Base-by-base conservation (phyloP, 768 basidiomycete species). In the Suillus brevipes region DNA sequence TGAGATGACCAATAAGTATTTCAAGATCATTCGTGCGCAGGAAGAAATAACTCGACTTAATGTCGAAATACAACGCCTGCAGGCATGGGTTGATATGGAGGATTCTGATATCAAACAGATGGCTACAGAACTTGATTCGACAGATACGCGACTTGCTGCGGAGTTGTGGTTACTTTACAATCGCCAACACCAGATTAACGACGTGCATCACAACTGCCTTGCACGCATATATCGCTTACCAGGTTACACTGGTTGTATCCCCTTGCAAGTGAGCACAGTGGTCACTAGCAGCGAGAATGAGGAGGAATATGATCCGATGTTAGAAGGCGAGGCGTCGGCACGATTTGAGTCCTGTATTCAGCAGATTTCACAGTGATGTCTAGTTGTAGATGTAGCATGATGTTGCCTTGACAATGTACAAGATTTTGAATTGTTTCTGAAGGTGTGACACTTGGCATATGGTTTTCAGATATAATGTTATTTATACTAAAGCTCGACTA, bases 31-130 rank as follows among this genome's bases (percentile, higher is more conserved):
- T 40, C 68, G 62, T 36, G 74, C 75, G 0, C 50, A 62, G 6
- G 73, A 77, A 60, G 76, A 77, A 62, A 67, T 78, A 18, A 31
- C 23, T 1, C 67, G 66, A 5, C 63, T 74, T 18, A 71, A 76
- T 52, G 56, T 78, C 9, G 73, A 78, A 64, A 66, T 73, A 8
- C 43, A 43, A 13, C 64, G 69, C 1, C 63, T 77, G 20, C 66
- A 18, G 55, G 60, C 64, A 45, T 69, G 58, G 20, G 65, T 67
- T 62, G 62, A 65, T 42, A 23, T 72, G 40, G 72, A 76, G 42
- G 72, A 74, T 40, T 23, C 49, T 28, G 40, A 60, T 25, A 38
- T 62, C 6, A 20, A 53, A 16, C 4, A 31, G 18, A 52, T 47
- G 10, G 62, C 62, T 34, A 37, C 42, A 23, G 23, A 65, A n/a